Evolutionary conservation across 352 stramenopile species (phyloP).

Genomic region (Pythium utonaiense): DNA sequence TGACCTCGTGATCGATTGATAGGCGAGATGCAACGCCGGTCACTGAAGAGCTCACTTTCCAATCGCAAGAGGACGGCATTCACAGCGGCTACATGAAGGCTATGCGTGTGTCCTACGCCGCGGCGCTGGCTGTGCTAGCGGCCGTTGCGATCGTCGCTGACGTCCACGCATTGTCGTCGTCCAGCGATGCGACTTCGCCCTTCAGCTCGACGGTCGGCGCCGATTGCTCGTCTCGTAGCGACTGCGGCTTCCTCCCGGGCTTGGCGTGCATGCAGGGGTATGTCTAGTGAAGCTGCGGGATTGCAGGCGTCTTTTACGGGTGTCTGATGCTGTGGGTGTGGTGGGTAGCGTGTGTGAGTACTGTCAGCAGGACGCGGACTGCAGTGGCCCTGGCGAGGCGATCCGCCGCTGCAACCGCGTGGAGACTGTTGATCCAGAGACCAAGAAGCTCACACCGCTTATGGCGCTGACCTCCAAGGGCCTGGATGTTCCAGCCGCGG

Average conservation of each 20-base stretch:
- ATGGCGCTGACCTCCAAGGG: slow-evolving; percentile 31
- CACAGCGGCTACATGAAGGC: neutral
- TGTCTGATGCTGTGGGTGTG: neutral
- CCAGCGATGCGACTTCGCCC: slow-evolving; percentile 1
- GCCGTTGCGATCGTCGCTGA: neutral
- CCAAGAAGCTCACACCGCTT: slow-evolving; percentile 32
- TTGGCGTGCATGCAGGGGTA: slow-evolving; percentile 67
- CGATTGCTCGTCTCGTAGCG: slow-evolving; percentile 37
- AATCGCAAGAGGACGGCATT: neutral
- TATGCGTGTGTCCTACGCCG: neutral
- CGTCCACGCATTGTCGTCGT: neutral
- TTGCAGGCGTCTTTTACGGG: neutral
- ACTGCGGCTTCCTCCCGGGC: slow-evolving; percentile 76
- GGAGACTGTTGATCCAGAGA: slow-evolving; percentile 28
- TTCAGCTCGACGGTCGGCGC: slow-evolving; percentile 42
- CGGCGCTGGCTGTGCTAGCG: neutral
- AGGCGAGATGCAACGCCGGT: neutral
- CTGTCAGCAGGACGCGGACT: slow-evolving; percentile 59
- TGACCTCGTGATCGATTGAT: neutral
- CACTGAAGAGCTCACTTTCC: neutral
- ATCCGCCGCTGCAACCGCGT: slow-evolving; percentile 63
- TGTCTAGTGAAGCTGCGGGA: neutral
- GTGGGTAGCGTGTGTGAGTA: slow-evolving; percentile 60
- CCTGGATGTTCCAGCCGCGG: slow-evolving; percentile 39
- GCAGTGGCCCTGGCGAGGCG: slow-evolving; percentile 37